Evolutionary conservation across 2,329 filamentous ascomycete genomes (phyloP), one percentile per base, ranked within the genome.

Genomic region (Xylariales sp.): DNA sequence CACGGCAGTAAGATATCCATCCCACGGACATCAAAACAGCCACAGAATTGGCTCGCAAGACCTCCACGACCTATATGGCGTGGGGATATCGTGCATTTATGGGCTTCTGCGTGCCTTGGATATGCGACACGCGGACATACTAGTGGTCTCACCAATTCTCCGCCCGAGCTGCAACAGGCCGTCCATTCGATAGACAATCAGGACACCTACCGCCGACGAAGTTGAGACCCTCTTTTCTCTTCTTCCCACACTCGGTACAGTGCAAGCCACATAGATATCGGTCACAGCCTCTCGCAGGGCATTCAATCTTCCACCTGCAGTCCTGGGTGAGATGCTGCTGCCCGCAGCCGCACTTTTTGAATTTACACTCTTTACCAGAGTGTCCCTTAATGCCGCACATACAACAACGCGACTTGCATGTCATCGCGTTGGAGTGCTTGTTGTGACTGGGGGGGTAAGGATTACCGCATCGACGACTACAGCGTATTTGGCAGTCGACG

Each of bases 371-470:
- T 11, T 43, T 51, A n/a, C 63, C 64, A 19, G 54, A 55, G 43
- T 69, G 64, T 2, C 61, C 62, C 15, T 45, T 49, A 3, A 59
- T 40, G n/a, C 65, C 65, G 43, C 65, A 68, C 64, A 68, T 68
- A 46, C 64, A 68, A 46, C 65, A 68, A 14, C 65, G 57, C 12
- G 49, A 35, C 14, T 46, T 45, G 49, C 64, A 69, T 3, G 53
- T 51, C 56, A 69, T 66, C 31, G 64, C 64, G 31, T 57, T 62
- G 20, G 49, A 51, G 45, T 65, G 60, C 33, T 50, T 52, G 46
- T 50, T 51, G 32, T 53, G 50, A 5, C 58, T 58, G 3, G 50
- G 46, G 1, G 44, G 44, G 9, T 46, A 35, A 2, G 46, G 38
- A 24, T 48, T 50, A n/a, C 60, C 62, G 24, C 63, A 66, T 10